Base-by-base conservation (phyloP, 2,329 filamentous ascomycete species). In the Phyllosticta citrichinensis region DNA sequence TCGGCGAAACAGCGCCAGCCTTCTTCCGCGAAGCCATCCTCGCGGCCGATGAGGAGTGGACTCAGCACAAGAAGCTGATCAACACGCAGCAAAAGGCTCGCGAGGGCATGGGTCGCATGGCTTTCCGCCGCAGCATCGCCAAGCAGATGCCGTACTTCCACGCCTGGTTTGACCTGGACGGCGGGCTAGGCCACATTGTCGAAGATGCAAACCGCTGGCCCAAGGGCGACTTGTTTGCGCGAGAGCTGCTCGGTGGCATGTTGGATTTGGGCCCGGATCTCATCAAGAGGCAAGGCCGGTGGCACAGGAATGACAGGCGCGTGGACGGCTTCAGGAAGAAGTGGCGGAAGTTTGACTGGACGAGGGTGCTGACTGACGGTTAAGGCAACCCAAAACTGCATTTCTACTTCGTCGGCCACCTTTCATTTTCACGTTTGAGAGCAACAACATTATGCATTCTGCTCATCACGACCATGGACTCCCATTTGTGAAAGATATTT, bases 131-230 rank as follows among this genome's bases (percentile, higher is more conserved):
- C 61, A 87, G 83, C 20, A 79, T 99, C 63, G 90, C 89, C 12
- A 96, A 95, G 76, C 93, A 99, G 77, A 93, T 95, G 89, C 93
- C 95, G 0, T 99, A 99, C 73, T 99, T 99, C 69, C 94, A 99
- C 73, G 93, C 74, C 4, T 99, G 93, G 92, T 97, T 97, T 71
- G 84, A 85, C 58, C 78, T 99, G 0, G 92, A 99, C 70, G 94
- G 94, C 2, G 94, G 94, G 0, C 75, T 99, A 65, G 94, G 91
- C 0, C 94, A 99, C 72, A 80, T 99, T 9, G 89, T 99, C 0
- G 94, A 99, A 75, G 89, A 99, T 67, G 79, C 85, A 27, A 82
- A 85, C 56, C 80, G 86, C 57, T 99, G 94, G 94, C 95, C 95
- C 0, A 84, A 82, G 67, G 93, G 93, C 0, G 94, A 99, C 74